Evolutionary conservation across 371 early-diverging fungal genomes (phyloP).

Genomic region (Mucor plumbeus): DNA sequence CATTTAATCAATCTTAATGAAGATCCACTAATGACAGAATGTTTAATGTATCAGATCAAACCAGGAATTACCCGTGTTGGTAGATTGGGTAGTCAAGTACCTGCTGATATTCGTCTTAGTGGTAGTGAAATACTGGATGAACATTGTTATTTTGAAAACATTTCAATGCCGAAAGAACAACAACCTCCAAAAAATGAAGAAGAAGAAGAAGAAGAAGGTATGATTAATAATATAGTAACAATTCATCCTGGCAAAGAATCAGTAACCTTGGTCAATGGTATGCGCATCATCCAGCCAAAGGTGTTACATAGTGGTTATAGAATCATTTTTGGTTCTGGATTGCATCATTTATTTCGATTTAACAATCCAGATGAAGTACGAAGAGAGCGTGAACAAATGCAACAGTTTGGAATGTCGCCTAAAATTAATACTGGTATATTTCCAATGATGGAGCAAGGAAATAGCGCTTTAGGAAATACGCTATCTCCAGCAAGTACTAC

Average conservation of each 20-base stretch:
- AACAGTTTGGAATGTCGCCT: constrained; percentile 19
- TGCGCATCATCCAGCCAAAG: constrained; percentile 59
- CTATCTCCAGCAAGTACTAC: constrained; percentile 2
- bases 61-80: constrained; percentile 80
- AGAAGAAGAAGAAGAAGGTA: constrained; percentile 11
- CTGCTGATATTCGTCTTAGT: constrained; percentile 74
- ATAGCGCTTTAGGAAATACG: not conserved
- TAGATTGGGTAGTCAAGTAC: constrained; percentile 41
- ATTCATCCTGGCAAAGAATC: constrained; percentile 64
- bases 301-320: constrained; percentile 75
- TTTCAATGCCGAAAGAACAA: not conserved
- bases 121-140: constrained; percentile 68
- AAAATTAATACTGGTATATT: constrained; percentile 31
- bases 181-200: not conserved
- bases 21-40: constrained; percentile 88
- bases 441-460: constrained; percentile 19
- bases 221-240: constrained; percentile 54
- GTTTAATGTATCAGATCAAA: constrained; percentile 84
- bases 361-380: constrained; percentile 86
- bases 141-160: constrained; percentile 82
- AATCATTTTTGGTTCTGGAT: constrained; percentile 75
- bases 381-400: constrained; percentile 57
- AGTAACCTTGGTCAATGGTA: constrained; percentile 78
- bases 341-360: constrained; percentile 82
- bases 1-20: constrained; percentile 90